These are phyloP conservation scores for Lachnellula occidentalis DNA, from an alignment of 2,329 filamentous ascomycete species.

Conservation along the genomic window DNA sequence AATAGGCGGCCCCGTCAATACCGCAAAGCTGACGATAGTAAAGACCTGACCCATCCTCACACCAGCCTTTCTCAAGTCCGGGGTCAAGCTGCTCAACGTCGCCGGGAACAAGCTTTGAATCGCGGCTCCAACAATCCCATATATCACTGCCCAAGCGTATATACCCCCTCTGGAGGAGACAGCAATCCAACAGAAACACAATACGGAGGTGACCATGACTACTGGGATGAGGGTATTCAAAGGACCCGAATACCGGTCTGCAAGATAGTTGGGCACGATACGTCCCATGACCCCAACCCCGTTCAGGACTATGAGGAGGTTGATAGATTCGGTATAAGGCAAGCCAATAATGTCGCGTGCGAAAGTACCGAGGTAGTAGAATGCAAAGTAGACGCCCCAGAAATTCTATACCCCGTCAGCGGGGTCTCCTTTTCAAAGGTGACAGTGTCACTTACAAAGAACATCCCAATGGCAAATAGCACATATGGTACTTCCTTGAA, in stretches of 20 bases:
- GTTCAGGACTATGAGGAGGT: slow-evolving; percentile 49
- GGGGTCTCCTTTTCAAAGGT: neutral
- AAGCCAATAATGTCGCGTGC: slow-evolving; percentile 34
- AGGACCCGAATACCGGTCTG: slow-evolving; percentile 45
- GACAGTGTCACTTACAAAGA: slow-evolving; percentile 26
- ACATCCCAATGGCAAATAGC: slow-evolving; percentile 40
- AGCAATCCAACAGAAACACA: slow-evolving; percentile 44
- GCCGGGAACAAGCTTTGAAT: slow-evolving; percentile 50
- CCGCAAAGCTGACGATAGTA: slow-evolving; percentile 46
- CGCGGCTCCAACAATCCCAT: slow-evolving; percentile 44
- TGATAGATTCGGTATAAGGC: slow-evolving; percentile 39
- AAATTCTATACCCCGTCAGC: slow-evolving; percentile 26
- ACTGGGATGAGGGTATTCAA: slow-evolving; percentile 47
- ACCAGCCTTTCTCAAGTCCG: slow-evolving; percentile 46
- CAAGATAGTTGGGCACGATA: slow-evolving; percentile 41
- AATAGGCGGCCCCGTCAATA: slow-evolving; percentile 49
- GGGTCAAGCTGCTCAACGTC: slow-evolving; percentile 44
- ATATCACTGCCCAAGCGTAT: slow-evolving; percentile 46
- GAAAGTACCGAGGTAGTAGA: slow-evolving; percentile 34
- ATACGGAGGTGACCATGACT: slow-evolving; percentile 29
- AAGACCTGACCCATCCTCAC: slow-evolving; percentile 54
- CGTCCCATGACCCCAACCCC: slow-evolving; percentile 45
- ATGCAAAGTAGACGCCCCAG: slow-evolving; percentile 42
- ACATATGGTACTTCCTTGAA: slow-evolving; percentile 41
- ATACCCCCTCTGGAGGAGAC: slow-evolving; percentile 38